Base-by-base conservation (phyloP, 1,139 yeast species). In the Kodamaea alishanica region DNA sequence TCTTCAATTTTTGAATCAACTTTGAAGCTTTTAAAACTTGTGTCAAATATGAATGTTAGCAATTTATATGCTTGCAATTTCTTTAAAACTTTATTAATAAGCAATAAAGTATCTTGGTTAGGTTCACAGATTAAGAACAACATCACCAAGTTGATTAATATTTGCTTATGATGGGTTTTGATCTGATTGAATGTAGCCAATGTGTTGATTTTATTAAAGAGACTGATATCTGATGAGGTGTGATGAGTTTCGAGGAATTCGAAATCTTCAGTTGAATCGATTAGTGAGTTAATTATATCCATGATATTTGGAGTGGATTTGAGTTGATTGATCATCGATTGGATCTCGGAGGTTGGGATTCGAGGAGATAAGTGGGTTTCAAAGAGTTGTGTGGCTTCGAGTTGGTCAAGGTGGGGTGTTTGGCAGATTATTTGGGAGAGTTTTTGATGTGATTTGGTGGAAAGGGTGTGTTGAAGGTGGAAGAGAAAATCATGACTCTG, bases 71-170 rank as follows among this genome's bases (percentile, higher is more conserved):
- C 48, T 8, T 48, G 46, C 33, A 67, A 56, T 41, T 54, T 61
- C 11, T 41, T 39, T 26, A 63, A 44, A 1, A 65, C 51, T 35
- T 52, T 52, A 34, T 61, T 63, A 22, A 68, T 51, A 24, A 67
- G 49, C 8, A 47, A 44, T 8, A 58, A 43, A 23, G 65, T 55
- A 22, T 55, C 50, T 1, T 56, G 58, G 34, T 60, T 61, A 11
- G 54, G 52, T 37, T 67, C 73, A 29, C 67, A 61, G 1, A 72
- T 62, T 23, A 70, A 45, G 26, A 72, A 49, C 26, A 73, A 49
- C 15, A 71, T 50, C 15, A 64, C 45, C 37, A 63, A 50, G 35
- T 54, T 58, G 24, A 56, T 38, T 35, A 63, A 51, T 12, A 61
- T 46, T 5, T 40, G 47, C 30, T 56, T 60, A 43, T 67, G 73